These are phyloP conservation scores for Boletus sp. DNA, from an alignment of 768 basidiomycete species.

Conservation along the genomic window DNA sequence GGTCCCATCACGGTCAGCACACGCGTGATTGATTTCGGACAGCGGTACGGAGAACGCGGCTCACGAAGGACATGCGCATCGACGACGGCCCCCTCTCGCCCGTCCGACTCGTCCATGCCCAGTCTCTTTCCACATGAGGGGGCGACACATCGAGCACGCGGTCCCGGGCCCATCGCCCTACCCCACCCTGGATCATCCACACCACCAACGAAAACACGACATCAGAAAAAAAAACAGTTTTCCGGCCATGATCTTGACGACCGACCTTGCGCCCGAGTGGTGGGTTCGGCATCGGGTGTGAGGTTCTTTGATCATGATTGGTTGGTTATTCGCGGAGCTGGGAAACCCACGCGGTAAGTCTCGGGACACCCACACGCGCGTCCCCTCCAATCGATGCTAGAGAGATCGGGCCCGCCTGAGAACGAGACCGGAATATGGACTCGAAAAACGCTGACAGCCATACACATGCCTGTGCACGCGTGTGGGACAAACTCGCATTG, in stretches of 20 bases:
- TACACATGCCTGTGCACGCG: neutral
- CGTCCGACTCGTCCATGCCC: neutral
- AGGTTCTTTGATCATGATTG: too few species aligned
- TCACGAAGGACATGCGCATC: slow-evolving; percentile 56
- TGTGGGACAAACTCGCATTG: neutral
- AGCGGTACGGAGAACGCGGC: neutral
- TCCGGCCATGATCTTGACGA: slow-evolving; percentile 37
- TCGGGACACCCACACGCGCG: too few species aligned
- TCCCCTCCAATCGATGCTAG: too few species aligned
- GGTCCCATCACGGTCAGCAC: neutral
- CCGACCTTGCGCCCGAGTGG: neutral
- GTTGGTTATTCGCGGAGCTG: too few species aligned
- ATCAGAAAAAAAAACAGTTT: slow-evolving; percentile 55
- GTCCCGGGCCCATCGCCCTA: slow-evolving; percentile 42
- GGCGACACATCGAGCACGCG: slow-evolving; percentile 43
- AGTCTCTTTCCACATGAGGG: too few species aligned
- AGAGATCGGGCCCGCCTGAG: neutral
- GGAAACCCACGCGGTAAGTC: too few species aligned
- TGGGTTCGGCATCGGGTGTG: neutral
- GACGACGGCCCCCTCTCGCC: slow-evolving; percentile 40
- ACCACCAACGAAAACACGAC: slow-evolving; percentile 38
- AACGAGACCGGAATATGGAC: neutral
- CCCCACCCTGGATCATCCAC: slow-evolving; percentile 48
- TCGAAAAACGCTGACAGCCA: neutral
- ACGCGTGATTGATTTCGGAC: neutral